Evolutionary conservation across 306 rosid genomes (phyloP).

Genomic region (Castanopsis chinensis): DNA sequence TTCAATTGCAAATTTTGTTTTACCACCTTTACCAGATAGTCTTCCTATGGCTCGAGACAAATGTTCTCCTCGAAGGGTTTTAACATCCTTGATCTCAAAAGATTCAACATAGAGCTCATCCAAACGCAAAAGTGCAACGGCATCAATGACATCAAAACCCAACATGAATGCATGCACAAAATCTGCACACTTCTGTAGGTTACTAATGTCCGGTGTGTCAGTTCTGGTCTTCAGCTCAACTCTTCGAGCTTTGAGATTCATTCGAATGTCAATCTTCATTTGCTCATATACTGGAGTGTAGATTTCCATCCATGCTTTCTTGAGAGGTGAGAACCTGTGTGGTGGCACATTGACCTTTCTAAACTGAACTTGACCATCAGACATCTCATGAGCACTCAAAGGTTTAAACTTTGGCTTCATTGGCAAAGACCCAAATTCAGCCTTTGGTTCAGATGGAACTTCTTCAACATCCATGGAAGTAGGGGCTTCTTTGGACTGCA

Average conservation of each 20-base stretch:
- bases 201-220: constrained; percentile 81
- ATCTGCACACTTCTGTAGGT: constrained; percentile 83
- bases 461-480: constrained; percentile 61
- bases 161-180: constrained; percentile 89
- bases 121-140: constrained; percentile 71
- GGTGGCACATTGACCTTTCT: constrained; percentile 79
- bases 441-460: constrained; percentile 25
- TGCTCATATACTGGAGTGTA: constrained; percentile 76
- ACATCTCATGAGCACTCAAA: constrained; percentile 84
- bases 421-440: constrained; percentile 37
- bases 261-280: constrained; percentile 82
- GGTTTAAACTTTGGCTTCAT: constrained; percentile 71
- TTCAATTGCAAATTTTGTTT: constrained; percentile 83
- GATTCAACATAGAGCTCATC: constrained; percentile 92
- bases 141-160: constrained; percentile 85
- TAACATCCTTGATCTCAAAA: constrained; percentile 88
- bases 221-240: constrained; percentile 73
- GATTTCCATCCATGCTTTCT: constrained; percentile 83
- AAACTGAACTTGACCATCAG: constrained; percentile 78
- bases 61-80: constrained; percentile 78
- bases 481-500: constrained; percentile 52
- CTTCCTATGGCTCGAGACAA: constrained; percentile 89
- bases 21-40: constrained; percentile 85
- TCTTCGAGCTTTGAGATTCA: constrained; percentile 82
- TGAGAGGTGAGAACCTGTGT: constrained; percentile 79